Evolutionary conservation across 306 rosid genomes (phyloP).

Genomic region (Ammopiptanthus mongolicus): DNA sequence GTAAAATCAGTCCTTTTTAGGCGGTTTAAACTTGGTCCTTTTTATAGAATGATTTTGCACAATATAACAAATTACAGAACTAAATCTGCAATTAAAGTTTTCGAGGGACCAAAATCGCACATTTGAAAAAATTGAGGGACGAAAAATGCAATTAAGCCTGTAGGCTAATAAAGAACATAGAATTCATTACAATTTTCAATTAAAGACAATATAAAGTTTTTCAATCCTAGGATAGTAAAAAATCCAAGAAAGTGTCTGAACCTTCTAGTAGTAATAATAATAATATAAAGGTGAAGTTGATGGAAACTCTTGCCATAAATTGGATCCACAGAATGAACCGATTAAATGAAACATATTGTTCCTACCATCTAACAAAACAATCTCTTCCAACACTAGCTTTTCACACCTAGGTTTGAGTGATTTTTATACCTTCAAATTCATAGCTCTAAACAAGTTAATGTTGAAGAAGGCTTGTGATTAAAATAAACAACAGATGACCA

Average conservation of each 20-base stretch:
- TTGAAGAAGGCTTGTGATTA: not conserved
- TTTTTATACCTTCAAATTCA: not conserved
- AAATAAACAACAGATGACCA: conserved; percentile 4
- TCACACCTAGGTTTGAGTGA: not conserved
- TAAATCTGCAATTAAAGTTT: too few species aligned
- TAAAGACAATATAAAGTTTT: not conserved
- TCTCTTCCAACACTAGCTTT: conserved; percentile 3
- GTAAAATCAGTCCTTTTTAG: too few species aligned
- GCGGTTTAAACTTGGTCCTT: too few species aligned
- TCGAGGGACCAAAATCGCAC: too few species aligned
- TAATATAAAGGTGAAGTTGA: not conserved
- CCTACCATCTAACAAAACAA: conserved; percentile 8
- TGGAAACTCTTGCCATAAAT: conserved; percentile 1
- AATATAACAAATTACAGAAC: too few species aligned
- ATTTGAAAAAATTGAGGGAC: too few species aligned
- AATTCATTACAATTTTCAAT: conserved; percentile 4
- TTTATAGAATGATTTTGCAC: too few species aligned
- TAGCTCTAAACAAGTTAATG: conserved; percentile 3
- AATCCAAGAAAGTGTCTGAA: not conserved
- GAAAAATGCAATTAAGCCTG: too few species aligned
- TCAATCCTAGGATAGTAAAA: not conserved
- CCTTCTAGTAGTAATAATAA: not conserved
- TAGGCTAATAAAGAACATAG: not conserved
- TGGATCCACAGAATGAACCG: not conserved
- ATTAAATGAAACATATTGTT: not conserved